Base-by-base conservation (phyloP, 179 eudicot genomes). In the Spergularia azorica region DNA sequence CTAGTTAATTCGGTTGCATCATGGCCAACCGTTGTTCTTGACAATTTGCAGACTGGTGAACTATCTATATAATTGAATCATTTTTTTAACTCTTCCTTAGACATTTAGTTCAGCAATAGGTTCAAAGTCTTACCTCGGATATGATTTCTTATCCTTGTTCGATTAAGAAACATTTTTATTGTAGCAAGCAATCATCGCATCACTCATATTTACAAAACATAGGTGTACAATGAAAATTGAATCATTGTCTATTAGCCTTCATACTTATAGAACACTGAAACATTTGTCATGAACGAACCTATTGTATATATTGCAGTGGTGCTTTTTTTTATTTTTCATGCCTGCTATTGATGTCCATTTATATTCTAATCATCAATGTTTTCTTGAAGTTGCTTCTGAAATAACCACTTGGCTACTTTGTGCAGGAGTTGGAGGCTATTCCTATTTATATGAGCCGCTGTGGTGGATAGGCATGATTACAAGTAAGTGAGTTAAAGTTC, bases 381-480 rank as follows among this genome's bases (percentile, higher is more conserved):
- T 55, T 13, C 8, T 9, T 12, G 18, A 18, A 55, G n/a, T 3
- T 21, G 8, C 62, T 43, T 21, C 17, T 15, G 63, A 66, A 67
- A 50, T 73, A 59, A 79, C 55, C 46, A 57, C 20, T 58, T 79
- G 68, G 39, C 39, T 39, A 14, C 62, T 79, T 76, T 76, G n/a
- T 78, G 41, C 91, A 94, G 97, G 98, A 63, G 84, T 83, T 78
- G 97, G 98, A 81, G 98, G 98, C 60, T 92, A 88, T 82, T 90
- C 98, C 12, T 94, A 94, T 79, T 82, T 94, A 75, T 89, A 84
- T 70, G 98, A 94, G 83, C 98, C 98, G 63, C 82, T 94, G 17
- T 94, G 98, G 98, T 94, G 98, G 98, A 83, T 84, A 66, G 98
- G 98, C 84, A 90, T 94, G 98, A 90, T 86, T 75, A 86, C 98